phyloP scores from a whole-genome alignment of 108 stramenopile genomes.

The Poteriospumella lacustris region DNA sequence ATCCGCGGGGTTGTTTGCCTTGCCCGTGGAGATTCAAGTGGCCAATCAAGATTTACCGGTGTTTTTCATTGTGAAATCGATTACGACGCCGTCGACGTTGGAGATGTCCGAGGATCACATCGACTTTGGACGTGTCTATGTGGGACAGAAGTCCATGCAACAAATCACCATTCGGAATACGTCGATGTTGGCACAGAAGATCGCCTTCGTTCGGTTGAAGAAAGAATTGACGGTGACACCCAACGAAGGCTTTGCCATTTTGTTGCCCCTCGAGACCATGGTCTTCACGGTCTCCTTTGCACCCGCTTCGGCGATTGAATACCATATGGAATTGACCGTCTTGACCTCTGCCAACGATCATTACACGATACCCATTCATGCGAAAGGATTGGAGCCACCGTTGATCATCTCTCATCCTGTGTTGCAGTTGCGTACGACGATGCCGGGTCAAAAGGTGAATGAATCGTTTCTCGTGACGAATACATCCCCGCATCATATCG shows the following conservation, averaged over 20 bases:
- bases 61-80: conserved; percentile 32
- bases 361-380: conserved; percentile 16
- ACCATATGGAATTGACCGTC: conserved; percentile 37
- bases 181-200: conserved; percentile 48
- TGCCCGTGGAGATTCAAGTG: conserved; percentile 43
- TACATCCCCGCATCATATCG: background rate
- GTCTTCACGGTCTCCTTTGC: conserved; percentile 34
- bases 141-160: conserved; percentile 28
- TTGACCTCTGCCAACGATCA: conserved; percentile 36
- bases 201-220: conserved; percentile 49
- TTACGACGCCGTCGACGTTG: conserved; percentile 22
- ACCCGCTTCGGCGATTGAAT: conserved; percentile 36
- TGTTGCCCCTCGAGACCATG: conserved; percentile 43
- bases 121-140: conserved; percentile 53
- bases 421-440: conserved; percentile 30
- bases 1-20: conserved; percentile 31
- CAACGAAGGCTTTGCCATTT: conserved; percentile 49
- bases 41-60: conserved; percentile 56
- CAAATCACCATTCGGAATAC: conserved; percentile 38
- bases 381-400: conserved; percentile 49
- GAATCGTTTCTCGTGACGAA: background rate
- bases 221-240: conserved; percentile 48
- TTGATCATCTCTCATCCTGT: conserved; percentile 43
- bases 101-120: background rate
- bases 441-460: conserved; percentile 5